Base-by-base conservation (phyloP, 805 yeast genomes). In the Teunomyces panamensis region DNA sequence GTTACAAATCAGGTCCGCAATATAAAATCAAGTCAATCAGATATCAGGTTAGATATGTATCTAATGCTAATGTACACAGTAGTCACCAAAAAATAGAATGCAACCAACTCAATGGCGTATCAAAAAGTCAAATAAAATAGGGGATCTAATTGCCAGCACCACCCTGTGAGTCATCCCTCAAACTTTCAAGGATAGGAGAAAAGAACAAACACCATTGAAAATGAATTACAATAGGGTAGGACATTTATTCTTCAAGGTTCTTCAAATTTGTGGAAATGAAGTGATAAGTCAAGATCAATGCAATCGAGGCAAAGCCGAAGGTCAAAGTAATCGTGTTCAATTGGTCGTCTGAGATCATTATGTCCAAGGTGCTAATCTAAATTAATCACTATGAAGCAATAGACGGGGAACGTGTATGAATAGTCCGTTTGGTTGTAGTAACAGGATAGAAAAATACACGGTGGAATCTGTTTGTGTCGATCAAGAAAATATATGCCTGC, bases 321-420 rank as follows among this genome's bases (percentile, higher is more conserved):
- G 81, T 66, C 41, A 88, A 76, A 44, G 88, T 95, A 39, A 89
- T 70, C 43, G 79, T 69, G 64, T 90, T 81, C 63, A 91, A 78
- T 66, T 89, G 94, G 47, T 73, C 74, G 75, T 91, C 97, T 11
- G 88, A 75, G 59, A 91, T 90, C 97, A 91, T 91, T 42, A 24
- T 50, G 36, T 29, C 30, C 30, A 24, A 24, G 6, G 14, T 20
- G 3, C 34, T 13, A 32, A 13, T 13, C 10, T 32, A 16, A 13
- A 32, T 5, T 3, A 32, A 10, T 13, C 10, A 13, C 24, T 20
- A 20, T 20, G 6, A 20, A 20, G 17, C 6, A 20, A 20, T 20
- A 20, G 6, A 5, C 6, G 24, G 24, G 6, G 5, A 20, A 20
- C 6, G 24, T 20, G 24, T 20, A 20, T 20, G 24, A 5, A 20